Evolutionary conservation across 495 filamentous ascomycete genomes (phyloP).

Genomic region (Talaromyces nanjingensis): DNA sequence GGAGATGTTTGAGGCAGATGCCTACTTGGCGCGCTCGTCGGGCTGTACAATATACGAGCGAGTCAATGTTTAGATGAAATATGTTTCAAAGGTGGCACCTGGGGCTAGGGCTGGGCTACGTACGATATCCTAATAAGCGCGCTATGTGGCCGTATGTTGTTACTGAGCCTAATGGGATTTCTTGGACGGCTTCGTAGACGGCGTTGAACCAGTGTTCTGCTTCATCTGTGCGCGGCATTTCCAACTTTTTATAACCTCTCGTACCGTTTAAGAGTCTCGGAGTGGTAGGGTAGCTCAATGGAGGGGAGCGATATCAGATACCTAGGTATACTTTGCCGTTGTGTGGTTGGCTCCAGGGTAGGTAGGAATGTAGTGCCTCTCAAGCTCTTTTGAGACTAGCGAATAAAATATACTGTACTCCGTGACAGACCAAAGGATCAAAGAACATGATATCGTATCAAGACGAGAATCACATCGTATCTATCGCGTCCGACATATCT

Average conservation of each 20-base stretch:
- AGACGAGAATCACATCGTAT: not conserved
- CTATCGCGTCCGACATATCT: too few species aligned
- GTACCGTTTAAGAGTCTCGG: too few species aligned
- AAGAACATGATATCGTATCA: not conserved
- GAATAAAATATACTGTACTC: not conserved
- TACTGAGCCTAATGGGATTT: slow-evolving; percentile 76
- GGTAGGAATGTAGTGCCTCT: not conserved
- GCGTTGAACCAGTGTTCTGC: slow-evolving; percentile 75
- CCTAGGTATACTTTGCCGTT: not conserved
- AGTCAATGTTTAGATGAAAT: slow-evolving; percentile 3
- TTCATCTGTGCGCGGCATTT: slow-evolving; percentile 74
- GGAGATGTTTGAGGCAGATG: slow-evolving; percentile 77
- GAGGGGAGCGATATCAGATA: not conserved
- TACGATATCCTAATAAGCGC: slow-evolving; percentile 70
- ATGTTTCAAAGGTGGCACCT: not conserved
- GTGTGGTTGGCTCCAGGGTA: not conserved
- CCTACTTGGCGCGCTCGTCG: slow-evolving; percentile 78
- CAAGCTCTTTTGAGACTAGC: not conserved
- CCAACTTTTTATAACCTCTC: too few species aligned
- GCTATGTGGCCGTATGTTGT: slow-evolving; percentile 91
- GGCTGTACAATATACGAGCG: slow-evolving; percentile 29
- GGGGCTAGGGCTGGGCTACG: slow-evolving; percentile 18
- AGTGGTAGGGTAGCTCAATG: not conserved
- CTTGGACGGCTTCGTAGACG: slow-evolving; percentile 76
- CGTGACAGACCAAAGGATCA: not conserved